Conservation (phyloP, 192 early-diverging fungal genomes). For the Coemansia sp. region DNA sequence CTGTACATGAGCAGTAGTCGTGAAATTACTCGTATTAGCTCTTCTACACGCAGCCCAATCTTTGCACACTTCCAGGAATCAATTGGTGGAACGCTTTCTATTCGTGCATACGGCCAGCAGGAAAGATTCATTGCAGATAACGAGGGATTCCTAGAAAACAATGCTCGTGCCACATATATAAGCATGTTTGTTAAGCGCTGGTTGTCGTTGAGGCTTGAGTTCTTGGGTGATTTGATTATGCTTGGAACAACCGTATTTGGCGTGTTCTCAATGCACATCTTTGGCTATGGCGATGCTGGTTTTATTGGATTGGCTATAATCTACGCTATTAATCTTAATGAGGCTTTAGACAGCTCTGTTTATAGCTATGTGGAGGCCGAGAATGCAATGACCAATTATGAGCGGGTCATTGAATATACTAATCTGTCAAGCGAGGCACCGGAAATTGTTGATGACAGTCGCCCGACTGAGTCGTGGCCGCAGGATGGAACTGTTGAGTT, state of each 20-base stretch:
- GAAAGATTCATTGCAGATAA: conserved; percentile 69
- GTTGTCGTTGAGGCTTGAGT: conserved; percentile 76
- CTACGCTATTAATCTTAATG: conserved; percentile 79
- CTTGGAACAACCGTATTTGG: conserved; percentile 75
- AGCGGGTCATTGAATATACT: conserved; percentile 54
- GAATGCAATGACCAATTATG: conserved; percentile 62
- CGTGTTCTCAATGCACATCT: conserved; percentile 54
- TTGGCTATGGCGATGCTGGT: conserved; percentile 56
- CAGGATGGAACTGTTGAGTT: conserved; percentile 52
- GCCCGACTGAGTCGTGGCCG: conserved; percentile 52
- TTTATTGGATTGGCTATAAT: conserved; percentile 75
- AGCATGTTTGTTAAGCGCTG: conserved; percentile 70
- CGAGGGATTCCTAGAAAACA: conserved; percentile 63
- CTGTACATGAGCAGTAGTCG: conserved; percentile 78
- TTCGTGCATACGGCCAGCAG: conserved; percentile 84
- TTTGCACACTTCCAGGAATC: conserved; percentile 85
- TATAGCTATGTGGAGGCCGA: conserved; percentile 73
- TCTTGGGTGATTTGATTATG: conserved; percentile 73
- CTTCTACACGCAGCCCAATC: conserved; percentile 74
- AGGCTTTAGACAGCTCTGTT: conserved; percentile 76
- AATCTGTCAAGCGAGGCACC: conserved; percentile 36
- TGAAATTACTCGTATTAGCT: conserved; percentile 84
- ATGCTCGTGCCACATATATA: conserved; percentile 79
- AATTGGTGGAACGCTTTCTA: conserved; percentile 75
- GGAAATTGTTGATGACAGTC: conserved; percentile 25